These are phyloP conservation scores for Manihot esculenta DNA, from an alignment of 441 rosid genomes.

Conservation along the genomic window DNA sequence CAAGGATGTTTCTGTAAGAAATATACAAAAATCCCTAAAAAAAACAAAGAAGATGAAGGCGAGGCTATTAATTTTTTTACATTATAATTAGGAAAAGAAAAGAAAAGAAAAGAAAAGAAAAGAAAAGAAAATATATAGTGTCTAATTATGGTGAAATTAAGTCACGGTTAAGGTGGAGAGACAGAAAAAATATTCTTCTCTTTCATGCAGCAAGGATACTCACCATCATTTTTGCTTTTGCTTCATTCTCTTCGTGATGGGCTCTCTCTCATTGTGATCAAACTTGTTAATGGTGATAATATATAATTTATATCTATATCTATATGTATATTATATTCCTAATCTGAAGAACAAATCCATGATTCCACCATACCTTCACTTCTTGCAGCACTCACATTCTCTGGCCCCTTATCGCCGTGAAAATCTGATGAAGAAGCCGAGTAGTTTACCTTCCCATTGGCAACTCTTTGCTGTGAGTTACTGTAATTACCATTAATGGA, in stretches of 20 bases:
- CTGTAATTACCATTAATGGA: slow-evolving; percentile 39
- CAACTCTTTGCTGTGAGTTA: slow-evolving; percentile 26
- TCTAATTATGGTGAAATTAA: slow-evolving; percentile 29
- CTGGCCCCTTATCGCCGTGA: slow-evolving; percentile 30
- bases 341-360: slow-evolving; percentile 84
- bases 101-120: slow-evolving; percentile 7
- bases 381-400: slow-evolving; percentile 33
- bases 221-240: background rate
- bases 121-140: too few relatives aligned
- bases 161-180: slow-evolving; percentile 38
- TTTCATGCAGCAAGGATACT: slow-evolving; percentile 35
- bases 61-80: slow-evolving; percentile 29
- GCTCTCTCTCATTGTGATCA: slow-evolving; percentile 4
- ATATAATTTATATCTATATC: background rate
- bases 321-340: slow-evolving; percentile 11
- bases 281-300: slow-evolving; percentile 2
- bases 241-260: background rate
- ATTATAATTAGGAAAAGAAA: slow-evolving; percentile 13
- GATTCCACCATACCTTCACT: slow-evolving; percentile 74
- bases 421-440: slow-evolving; percentile 38
- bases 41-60: background rate
- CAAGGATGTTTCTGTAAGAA: too few relatives aligned
- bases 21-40: background rate
- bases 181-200: slow-evolving; percentile 33
- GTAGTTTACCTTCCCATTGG: slow-evolving; percentile 32